A percentile compares a stretch with the other conserved stretches of the same genome.
These are phyloP conservation scores for Thelonectria blattea DNA, from an alignment of 2,329 filamentous ascomycete species.

Conservation along the genomic window DNA sequence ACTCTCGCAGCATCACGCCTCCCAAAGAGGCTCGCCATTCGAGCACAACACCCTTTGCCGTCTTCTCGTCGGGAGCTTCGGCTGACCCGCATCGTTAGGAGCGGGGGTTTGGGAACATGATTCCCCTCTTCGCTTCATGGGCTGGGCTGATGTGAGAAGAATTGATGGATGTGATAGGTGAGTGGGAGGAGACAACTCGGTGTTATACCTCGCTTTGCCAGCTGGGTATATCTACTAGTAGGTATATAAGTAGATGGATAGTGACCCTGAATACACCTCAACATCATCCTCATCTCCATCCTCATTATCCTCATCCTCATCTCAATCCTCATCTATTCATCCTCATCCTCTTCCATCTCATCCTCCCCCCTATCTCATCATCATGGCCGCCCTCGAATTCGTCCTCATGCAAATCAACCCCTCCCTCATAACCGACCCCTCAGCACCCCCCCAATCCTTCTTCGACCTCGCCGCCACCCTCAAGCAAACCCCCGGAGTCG, in stretches of 20 bases:
- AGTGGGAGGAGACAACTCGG: background rate
- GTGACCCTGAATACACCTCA: too few species aligned
- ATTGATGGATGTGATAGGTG: background rate
- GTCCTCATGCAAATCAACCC: conserved; percentile 43
- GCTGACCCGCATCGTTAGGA: background rate
- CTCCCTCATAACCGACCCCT: conserved; percentile 32
- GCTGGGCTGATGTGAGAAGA: background rate
- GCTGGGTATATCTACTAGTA: background rate
- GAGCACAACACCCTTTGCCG: background rate
- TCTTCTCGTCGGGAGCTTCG: background rate
- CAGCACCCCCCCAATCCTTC: conserved; percentile 37
- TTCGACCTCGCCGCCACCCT: conserved; percentile 37
- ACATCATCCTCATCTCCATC: background rate
- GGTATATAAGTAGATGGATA: background rate
- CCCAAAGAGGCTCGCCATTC: too few species aligned
- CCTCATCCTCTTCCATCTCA: background rate
- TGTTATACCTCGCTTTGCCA: background rate
- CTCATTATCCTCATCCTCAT: background rate
- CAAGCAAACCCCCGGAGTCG: conserved; percentile 42
- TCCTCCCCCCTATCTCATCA: conserved; percentile 4
- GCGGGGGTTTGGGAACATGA: background rate
- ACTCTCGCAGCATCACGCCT: too few species aligned
- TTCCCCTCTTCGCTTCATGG: background rate
- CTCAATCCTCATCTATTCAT: background rate
- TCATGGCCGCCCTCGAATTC: conserved; percentile 41